Base-by-base conservation (phyloP, 2,329 filamentous ascomycete genomes). In the Paraphoma sp. region DNA sequence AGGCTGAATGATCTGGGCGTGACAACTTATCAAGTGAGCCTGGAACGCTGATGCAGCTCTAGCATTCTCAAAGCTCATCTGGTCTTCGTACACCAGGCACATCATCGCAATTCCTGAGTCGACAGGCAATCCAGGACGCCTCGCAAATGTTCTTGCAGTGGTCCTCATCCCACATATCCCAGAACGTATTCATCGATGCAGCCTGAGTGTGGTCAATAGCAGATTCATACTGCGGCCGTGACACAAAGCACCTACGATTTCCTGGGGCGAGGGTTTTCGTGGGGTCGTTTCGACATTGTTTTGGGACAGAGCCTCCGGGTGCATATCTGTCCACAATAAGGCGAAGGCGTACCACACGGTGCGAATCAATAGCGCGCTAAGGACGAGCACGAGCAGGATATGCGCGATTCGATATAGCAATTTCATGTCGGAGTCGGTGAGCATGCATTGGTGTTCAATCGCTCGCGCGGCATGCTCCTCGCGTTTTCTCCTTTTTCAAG, bases 101-200 rank as follows among this genome's bases (percentile, higher is more conserved):
- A 28, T 56, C 41, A 3, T 56, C 47, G 43, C 61, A 64, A 12
- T 57, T 48, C 45, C 61, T 48, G 46, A 64, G 23, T 14, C 50
- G 53, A 29, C 61, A 64, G 3, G 61, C 61, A 28, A 36, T 56
- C 61, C 61, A 64, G 3, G 61, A 64, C 18, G 59, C 61, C 28
- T 55, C 56, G 44, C 61, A 64, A 9, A 64, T 53, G 11, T 62
- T 57, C 18, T 51, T 55, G 54, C 61, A 64, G 43, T 62, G 61
- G 2, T 64, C 61, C 45, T 64, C 61, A 3, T 64, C 61, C 45
- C 60, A 54, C 29, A 45, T 53, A 40, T 62, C 56, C 61, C 61
- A 64, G 6, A 57, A 28, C 2, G 61, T 64, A 38, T 64, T 62
- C 61, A 64, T 64, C 2, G 59, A 62, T 16, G 40, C 52, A 23